These are phyloP conservation scores for Saccharomycopsis sp. DNA, from an alignment of 805 yeast genomes.

Conservation along the genomic window DNA sequence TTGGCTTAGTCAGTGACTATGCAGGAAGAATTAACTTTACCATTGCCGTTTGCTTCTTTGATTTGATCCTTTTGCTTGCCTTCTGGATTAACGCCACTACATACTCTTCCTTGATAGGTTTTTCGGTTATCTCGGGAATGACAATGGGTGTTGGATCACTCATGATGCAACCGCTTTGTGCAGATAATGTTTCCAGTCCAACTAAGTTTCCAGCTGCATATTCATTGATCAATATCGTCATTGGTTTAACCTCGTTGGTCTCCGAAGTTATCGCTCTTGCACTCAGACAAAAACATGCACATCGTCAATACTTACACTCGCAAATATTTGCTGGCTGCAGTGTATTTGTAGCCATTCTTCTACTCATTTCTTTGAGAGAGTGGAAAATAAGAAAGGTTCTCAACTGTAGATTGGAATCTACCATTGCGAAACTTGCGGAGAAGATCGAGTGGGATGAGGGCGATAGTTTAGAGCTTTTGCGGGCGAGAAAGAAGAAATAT, in stretches of 20 bases:
- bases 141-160: slow-evolving; percentile 39
- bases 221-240: slow-evolving; percentile 25
- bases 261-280: slow-evolving; percentile 29
- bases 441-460: not conserved
- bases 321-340: slow-evolving; percentile 54
- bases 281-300: slow-evolving; percentile 22
- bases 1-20: slow-evolving; percentile 41
- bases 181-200: slow-evolving; percentile 26
- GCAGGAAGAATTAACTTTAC: slow-evolving; percentile 44
- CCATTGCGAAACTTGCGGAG: not conserved
- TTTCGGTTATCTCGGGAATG: slow-evolving; percentile 38
- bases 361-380: slow-evolving; percentile 45
- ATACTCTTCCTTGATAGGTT: slow-evolving; percentile 35
- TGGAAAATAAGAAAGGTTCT: slow-evolving; percentile 41
- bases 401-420: not conserved
- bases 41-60: slow-evolving; percentile 24
- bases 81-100: slow-evolving; percentile 44
- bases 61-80: slow-evolving; percentile 31
- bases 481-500: not conserved
- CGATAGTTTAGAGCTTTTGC: not conserved
- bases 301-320: slow-evolving; percentile 47
- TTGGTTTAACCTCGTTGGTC: slow-evolving; percentile 26
- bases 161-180: slow-evolving; percentile 26
- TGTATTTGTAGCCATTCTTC: slow-evolving; percentile 36
- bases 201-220: slow-evolving; percentile 28